Conservation (phyloP, 2,329 filamentous ascomycete genomes). For the Xylariaceae sp. region DNA sequence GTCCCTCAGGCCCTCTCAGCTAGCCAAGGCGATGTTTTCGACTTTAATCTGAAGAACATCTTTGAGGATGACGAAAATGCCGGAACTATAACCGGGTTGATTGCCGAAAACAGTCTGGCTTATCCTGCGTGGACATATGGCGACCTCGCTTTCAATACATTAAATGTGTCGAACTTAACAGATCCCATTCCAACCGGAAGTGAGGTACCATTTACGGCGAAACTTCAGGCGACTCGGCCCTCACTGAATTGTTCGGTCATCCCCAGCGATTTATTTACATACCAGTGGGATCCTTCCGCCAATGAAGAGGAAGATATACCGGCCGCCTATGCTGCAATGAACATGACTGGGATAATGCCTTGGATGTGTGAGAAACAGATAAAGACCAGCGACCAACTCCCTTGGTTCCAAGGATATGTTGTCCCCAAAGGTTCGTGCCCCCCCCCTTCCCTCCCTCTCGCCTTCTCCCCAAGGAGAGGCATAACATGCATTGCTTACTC, state of each 20-base stretch:
- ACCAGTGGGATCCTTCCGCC: conserved; percentile 2
- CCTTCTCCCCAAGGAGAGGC: no score
- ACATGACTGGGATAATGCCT: conserved; percentile 6
- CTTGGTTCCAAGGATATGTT: conserved; percentile 10
- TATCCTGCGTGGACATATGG: conserved; percentile 12
- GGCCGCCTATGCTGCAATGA: conserved; percentile 4
- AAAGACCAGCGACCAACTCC: conserved; percentile 1
- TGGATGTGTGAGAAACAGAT: conserved; percentile 5
- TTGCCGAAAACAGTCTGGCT: conserved; percentile 6
- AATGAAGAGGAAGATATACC: not conserved
- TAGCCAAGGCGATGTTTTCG: conserved; percentile 7
- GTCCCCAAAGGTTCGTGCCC: conserved; percentile 1
- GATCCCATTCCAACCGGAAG: not conserved
- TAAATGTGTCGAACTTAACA: not conserved
- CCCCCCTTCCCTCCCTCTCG: not conserved
- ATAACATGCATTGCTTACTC: not conserved
- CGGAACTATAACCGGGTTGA: conserved; percentile 9
- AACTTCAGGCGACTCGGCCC: conserved; percentile 9
- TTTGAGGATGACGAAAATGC: conserved; percentile 9
- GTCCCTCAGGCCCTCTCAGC: conserved; percentile 2
- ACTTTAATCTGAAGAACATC: conserved; percentile 12
- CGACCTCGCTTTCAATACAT: conserved; percentile 10
- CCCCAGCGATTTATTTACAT: not conserved
- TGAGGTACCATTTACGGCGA: conserved; percentile 7
- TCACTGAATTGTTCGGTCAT: conserved; percentile 9